Base-by-base conservation (phyloP, 2,329 filamentous ascomycete genomes). In the Phialocephala sp. region DNA sequence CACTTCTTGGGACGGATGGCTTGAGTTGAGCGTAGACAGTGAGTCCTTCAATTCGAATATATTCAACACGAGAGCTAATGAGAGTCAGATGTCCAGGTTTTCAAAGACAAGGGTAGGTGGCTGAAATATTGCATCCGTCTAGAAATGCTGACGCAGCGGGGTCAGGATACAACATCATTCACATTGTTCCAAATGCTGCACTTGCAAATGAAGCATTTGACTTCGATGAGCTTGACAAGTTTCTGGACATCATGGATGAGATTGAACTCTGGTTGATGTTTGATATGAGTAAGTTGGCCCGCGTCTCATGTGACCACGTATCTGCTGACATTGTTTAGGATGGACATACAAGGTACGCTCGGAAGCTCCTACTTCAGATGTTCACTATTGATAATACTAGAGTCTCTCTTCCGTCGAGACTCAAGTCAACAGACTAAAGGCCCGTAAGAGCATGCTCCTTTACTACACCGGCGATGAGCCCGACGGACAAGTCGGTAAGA, bases 381-480 rank as follows among this genome's bases (percentile, higher is more conserved):
- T 1, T 2, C 5, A 1, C 20, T 8, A 41, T 14, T 56, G 24
- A 56, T 8, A n/a, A 20, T 12, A 50, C 8, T 22, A 66, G 66
- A 70, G 68, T 27, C 52, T 68, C 2, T 62, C 64, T 8, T 12
- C 86, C 87, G 74, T 70, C 4, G 62, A 61, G n/a, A 65, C 50
- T 14, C 68, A 69, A 64, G 66, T 70, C 5, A 63, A 66, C n/a
- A 56, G 60, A 58, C 24, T 70, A 0, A 70, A 67, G n/a, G 50
- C 41, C 3, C 62, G 63, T 14, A 64, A 75, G 84, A 58, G 41
- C 8, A 77, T 80, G 1, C 86, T 87, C 0, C 73, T 88, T 35
- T 68, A 84, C 3, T 76, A 86, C n/a, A 87, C 87, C 80, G 76
- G 77, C 20, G 82, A 85, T 66, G 83, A 85, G 68, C 80, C 81